Evolutionary conservation across 1,139 yeast species (phyloP).

Genomic region (Diutina mesorugosa): DNA sequence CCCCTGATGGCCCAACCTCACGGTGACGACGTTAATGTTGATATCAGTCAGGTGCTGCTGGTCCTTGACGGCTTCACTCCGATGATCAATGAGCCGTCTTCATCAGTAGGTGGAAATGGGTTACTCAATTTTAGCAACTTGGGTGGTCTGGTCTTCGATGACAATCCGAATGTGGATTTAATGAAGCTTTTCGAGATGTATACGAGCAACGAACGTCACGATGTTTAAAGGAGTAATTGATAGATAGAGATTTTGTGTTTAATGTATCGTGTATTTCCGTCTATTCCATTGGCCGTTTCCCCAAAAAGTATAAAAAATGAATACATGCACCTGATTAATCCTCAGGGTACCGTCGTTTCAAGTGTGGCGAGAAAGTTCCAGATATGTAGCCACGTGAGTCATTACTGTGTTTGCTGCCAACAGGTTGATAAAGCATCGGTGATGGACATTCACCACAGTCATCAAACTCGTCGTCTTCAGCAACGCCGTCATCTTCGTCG

Average conservation of each 20-base stretch:
- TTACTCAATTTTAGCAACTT: background rate
- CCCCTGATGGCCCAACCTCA: background rate
- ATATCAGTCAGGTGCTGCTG: background rate
- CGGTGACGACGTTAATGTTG: background rate
- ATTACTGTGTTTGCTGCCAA: background rate
- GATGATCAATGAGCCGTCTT: background rate
- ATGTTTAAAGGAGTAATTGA: background rate
- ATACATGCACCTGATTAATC: constrained; percentile 10
- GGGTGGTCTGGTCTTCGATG: constrained; percentile 6
- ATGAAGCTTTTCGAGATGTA: constrained; percentile 25
- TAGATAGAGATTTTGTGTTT: background rate
- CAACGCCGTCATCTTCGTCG: constrained; percentile 11
- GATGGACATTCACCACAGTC: background rate
- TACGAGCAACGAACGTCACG: background rate
- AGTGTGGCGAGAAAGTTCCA: background rate
- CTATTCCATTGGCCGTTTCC: background rate
- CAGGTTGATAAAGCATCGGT: background rate
- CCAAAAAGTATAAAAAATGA: background rate
- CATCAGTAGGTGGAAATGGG: background rate
- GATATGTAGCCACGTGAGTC: background rate
- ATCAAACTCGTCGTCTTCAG: constrained; percentile 34
- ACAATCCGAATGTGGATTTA: constrained; percentile 19
- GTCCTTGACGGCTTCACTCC: background rate
- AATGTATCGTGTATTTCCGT: background rate
- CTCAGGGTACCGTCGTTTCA: background rate